Conservation (phyloP, 192 early-diverging fungal genomes). For the Coemansia nantahalensis region DNA sequence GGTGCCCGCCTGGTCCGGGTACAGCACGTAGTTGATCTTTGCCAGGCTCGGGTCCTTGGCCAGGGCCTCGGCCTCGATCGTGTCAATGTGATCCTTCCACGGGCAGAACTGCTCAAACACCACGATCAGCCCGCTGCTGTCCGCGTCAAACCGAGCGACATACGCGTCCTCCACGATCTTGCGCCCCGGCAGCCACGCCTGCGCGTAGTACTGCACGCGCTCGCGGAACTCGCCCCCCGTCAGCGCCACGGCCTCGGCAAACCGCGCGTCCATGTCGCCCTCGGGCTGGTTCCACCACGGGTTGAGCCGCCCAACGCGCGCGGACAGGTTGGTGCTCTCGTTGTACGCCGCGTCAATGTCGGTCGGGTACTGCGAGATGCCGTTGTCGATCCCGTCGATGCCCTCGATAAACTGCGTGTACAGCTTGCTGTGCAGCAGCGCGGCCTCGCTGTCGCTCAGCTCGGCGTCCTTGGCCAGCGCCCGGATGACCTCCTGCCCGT, state of each 20-base stretch:
- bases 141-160: constrained; percentile 55
- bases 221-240: constrained; percentile 75
- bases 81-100: constrained; percentile 90
- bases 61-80: constrained; percentile 60
- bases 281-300: constrained; percentile 94
- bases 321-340: constrained; percentile 77
- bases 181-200: constrained; percentile 87
- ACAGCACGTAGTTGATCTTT: constrained; percentile 72
- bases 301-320: constrained; percentile 81
- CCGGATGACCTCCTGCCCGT: constrained; percentile 78
- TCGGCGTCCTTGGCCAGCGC: constrained; percentile 23
- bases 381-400: constrained; percentile 89
- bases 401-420: constrained; percentile 83
- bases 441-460: constrained; percentile 55
- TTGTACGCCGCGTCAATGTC: constrained; percentile 78
- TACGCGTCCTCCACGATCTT: constrained; percentile 78
- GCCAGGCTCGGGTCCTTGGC: constrained; percentile 47
- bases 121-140: constrained; percentile 76
- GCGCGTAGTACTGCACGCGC: constrained; percentile 65
- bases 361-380: constrained; percentile 82
- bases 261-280: constrained; percentile 66
- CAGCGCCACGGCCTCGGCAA: constrained; percentile 66
- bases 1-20: constrained; percentile 62
- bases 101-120: constrained; percentile 83
- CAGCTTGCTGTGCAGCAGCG: constrained; percentile 74